These are phyloP conservation scores for Spergularia azorica DNA, from an alignment of 179 eudicot genomes.

Conservation along the genomic window DNA sequence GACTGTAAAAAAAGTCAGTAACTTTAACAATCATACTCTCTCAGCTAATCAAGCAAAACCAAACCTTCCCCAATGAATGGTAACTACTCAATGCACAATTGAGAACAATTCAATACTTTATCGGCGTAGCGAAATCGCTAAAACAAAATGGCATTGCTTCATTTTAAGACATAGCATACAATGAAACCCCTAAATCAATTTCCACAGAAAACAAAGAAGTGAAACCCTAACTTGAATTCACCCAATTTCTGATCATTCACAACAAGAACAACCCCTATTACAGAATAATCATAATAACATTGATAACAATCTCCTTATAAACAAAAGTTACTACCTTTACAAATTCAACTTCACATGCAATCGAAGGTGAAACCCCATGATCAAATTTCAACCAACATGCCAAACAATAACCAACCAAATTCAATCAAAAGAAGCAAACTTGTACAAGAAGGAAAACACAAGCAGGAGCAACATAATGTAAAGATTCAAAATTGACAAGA, in stretches of 20 bases:
- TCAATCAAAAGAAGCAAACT: too few relatives aligned
- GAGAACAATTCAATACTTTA: background rate
- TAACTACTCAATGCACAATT: background rate
- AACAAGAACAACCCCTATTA: background rate
- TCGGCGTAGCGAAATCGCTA: background rate
- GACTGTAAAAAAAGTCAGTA: too few relatives aligned
- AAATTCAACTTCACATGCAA: background rate
- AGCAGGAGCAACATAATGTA: background rate
- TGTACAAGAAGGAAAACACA: too few relatives aligned
- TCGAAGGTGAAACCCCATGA: background rate
- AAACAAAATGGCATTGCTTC: background rate
- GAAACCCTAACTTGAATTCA: constrained; percentile 16
- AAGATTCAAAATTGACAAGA: background rate
- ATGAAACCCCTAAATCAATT: constrained; percentile 13
- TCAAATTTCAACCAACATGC: constrained; percentile 8
- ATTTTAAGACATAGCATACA: background rate
- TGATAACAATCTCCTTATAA: background rate
- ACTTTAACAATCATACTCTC: background rate
- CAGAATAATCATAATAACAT: background rate
- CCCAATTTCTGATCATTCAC: constrained; percentile 3
- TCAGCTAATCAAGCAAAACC: background rate
- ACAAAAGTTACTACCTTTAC: constrained; percentile 17
- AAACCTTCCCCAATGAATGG: background rate
- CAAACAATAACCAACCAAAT: background rate
- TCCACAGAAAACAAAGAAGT: constrained; percentile 6